Evolutionary conservation across 2,329 filamentous ascomycete species (phyloP).

Genomic region (Furcasterigmium furcatum): DNA sequence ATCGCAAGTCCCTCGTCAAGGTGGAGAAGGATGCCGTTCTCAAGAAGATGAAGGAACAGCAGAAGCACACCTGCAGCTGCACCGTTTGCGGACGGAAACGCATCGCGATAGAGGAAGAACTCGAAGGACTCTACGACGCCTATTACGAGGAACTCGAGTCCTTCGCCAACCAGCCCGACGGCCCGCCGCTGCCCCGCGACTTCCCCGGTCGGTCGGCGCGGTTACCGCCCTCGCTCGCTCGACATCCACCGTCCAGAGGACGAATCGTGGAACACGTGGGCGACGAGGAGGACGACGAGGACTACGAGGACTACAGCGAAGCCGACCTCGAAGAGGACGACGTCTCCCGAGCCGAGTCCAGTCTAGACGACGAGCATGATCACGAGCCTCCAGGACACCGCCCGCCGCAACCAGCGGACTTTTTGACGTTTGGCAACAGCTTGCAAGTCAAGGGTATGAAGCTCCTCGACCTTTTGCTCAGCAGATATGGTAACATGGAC

Average conservation of each 20-base stretch:
- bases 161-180: conserved; percentile 82
- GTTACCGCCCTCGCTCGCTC: conserved; percentile 54
- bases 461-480: conserved; percentile 39
- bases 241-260: conserved; percentile 69
- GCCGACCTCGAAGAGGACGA: conserved; percentile 55
- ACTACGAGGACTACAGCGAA: conserved; percentile 44
- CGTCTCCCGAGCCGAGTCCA: conserved; percentile 10
- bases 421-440: conserved; percentile 97
- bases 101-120: conserved; percentile 94
- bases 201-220: conserved; percentile 58
- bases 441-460: conserved; percentile 82
- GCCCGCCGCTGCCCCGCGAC: conserved; percentile 65
- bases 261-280: conserved; percentile 68
- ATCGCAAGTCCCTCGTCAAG: conserved; percentile 92
- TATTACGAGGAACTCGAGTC: conserved; percentile 98
- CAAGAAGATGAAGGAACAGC: conserved; percentile 99
- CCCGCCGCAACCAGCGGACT: conserved; percentile 63
- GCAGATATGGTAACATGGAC: conserved; percentile 44
- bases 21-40: conserved; percentile 98
- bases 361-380: conserved; percentile 49
- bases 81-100: conserved; percentile 95
- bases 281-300: conserved; percentile 53
- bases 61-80: conserved; percentile 98
- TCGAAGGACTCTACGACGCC: conserved; percentile 95
- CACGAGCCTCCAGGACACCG: conserved; percentile 40